These are phyloP conservation scores for Dactylorhiza incarnata DNA, from an alignment of 106 monocot species.

Conservation along the genomic window DNA sequence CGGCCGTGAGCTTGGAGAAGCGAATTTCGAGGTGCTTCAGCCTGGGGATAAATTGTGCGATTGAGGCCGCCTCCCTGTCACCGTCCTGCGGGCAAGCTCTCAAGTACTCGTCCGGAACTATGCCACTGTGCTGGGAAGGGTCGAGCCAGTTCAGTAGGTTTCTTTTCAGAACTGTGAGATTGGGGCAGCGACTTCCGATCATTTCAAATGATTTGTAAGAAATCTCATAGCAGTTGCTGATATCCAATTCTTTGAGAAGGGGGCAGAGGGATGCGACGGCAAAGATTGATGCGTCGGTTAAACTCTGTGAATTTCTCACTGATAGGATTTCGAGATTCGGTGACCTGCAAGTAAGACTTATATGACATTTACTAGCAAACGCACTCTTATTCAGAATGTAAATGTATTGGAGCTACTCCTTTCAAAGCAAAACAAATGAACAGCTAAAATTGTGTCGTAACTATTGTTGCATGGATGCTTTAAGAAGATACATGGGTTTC, in stretches of 20 bases:
- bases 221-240: conserved; percentile 86
- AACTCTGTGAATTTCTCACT: conserved; percentile 41
- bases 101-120: conserved; percentile 70
- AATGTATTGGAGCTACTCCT: background rate
- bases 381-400: background rate
- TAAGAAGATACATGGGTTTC: background rate
- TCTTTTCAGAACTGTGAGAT: conserved; percentile 55
- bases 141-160: conserved; percentile 92
- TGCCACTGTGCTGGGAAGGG: conserved; percentile 79
- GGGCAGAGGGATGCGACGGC: conserved; percentile 50
- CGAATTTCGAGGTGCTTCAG: conserved; percentile 75
- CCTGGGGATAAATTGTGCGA: conserved; percentile 62
- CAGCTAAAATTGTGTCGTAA: background rate
- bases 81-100: conserved; percentile 82
- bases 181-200: conserved; percentile 61
- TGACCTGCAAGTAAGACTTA: conserved; percentile 32
- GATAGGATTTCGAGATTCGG: conserved; percentile 65
- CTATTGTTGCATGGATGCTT: background rate
- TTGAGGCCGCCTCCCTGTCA: conserved; percentile 55
- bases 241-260: conserved; percentile 56
- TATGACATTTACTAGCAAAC: background rate
- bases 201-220: conserved; percentile 66
- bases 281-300: conserved; percentile 56
- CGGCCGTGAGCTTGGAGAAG: conserved; percentile 57
- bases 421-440: background rate